Base-by-base conservation (phyloP, 176 grass and related monocot species). In the Raddia distichophylla region DNA sequence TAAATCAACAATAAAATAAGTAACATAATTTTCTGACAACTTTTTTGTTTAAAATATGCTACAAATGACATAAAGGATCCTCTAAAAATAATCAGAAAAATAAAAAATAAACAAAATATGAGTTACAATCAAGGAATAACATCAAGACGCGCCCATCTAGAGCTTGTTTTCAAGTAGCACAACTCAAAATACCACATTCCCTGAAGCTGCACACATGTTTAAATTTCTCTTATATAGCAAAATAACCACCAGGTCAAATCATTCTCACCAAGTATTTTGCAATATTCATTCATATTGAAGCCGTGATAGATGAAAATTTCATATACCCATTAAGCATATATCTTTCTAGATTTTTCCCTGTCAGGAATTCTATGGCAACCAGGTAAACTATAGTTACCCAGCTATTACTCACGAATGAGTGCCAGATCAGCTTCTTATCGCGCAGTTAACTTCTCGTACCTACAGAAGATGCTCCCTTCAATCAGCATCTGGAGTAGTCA, bases 391-490 rank as follows among this genome's bases (percentile, higher is more conserved):
- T 66, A 72, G 67, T 73, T 79, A 62, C 84, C 88, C 67, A 74
- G 52, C 20, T 69, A 76, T 27, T 68, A 67, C 68, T 67, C 73
- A 74, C 68, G 16, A 72, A 85, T 86, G 78, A 82, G 73, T 60
- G 34, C 5, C 34, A 65, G 67, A 71, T 19, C 52, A 72, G 53
- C 77, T 52, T 81, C 87, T 77, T 44, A 51, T 58, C 66, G 83
- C 17, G 4, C 74, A 62, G 83, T 82, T 82, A 86, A 76, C 83
- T 83, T 79, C 79, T 78, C 47, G 20, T 79, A 46, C 74, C 73
- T 86, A 82, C 32, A 47, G 52, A 86, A 83, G 63, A 54, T 73
- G 45, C 64, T 62, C 69, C 60, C 44, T 59, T 19, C 18, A 3
- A 86, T 68, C 61, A 86, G 40, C 88, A 73, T 74, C 74, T 51